phyloP scores from a whole-genome alignment of 192 early-diverging fungal species.

The Physocladia obscura region DNA sequence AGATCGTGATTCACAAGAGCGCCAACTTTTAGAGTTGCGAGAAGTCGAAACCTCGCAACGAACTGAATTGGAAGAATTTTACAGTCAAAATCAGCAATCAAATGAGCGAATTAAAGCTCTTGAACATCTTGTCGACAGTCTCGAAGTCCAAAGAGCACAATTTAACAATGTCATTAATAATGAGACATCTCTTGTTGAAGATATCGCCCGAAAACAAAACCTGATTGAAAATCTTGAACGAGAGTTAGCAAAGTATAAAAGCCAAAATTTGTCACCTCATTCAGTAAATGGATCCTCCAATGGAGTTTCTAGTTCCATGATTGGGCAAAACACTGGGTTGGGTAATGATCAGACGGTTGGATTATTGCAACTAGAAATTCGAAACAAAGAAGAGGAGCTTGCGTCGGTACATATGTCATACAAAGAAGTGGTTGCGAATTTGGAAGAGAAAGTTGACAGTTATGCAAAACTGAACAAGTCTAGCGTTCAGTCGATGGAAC shows the following conservation, averaged over 20 bases:
- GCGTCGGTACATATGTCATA: conserved; percentile 16
- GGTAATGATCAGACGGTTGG: background rate
- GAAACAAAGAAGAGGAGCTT: conserved; percentile 26
- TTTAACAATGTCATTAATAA: conserved; percentile 27
- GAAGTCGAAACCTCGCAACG: conserved; percentile 4
- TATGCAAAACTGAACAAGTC: conserved; percentile 28
- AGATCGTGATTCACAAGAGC: conserved; percentile 10
- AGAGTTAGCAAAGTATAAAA: conserved; percentile 8
- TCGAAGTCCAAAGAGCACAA: conserved; percentile 17
- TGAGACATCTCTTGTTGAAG: conserved; percentile 14
- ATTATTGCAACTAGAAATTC: conserved; percentile 20
- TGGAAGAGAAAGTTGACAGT: conserved; percentile 32
- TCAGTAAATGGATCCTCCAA: background rate
- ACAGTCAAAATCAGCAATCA: conserved; percentile 2
- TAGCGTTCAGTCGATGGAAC: conserved; percentile 34
- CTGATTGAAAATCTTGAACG: conserved; percentile 20
- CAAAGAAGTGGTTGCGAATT: conserved; percentile 14
- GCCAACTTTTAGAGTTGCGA: conserved; percentile 10
- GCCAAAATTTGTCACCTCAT: background rate
- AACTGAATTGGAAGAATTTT: conserved; percentile 8
- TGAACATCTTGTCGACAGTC: conserved; percentile 24
- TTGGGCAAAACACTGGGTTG: background rate
- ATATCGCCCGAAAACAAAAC: conserved; percentile 15
- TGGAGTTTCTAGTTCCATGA: background rate
- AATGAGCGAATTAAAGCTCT: conserved; percentile 19